phyloP scores from a whole-genome alignment of 2,329 filamentous ascomycete genomes.

The Iodosphaeria phyllophila region DNA sequence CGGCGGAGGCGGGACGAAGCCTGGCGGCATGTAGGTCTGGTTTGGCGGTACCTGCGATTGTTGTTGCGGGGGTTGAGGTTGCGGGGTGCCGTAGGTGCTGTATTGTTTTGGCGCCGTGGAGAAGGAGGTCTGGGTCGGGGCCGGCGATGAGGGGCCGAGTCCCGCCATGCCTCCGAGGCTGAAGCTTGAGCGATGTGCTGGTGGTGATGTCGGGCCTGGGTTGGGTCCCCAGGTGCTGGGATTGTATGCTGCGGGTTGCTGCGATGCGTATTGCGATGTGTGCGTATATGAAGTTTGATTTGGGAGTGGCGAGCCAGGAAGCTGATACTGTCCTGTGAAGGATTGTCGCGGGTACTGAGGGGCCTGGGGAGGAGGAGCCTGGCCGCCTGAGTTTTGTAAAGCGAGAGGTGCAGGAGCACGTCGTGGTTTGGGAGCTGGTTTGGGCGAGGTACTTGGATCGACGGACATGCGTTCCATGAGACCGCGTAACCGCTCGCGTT shows the following conservation, averaged over 20 bases:
- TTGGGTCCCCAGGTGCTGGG: conserved; percentile 40
- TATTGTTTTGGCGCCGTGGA: conserved; percentile 25
- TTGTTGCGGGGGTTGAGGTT: conserved; percentile 19
- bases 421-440: conserved; percentile 16
- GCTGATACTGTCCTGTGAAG: conserved; percentile 38
- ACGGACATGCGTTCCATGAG: conserved; percentile 95
- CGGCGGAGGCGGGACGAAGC: conserved; percentile 44
- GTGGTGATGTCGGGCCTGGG: conserved; percentile 28
- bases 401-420: conserved; percentile 22
- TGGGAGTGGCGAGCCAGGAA: conserved; percentile 35
- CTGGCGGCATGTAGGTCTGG: conserved; percentile 26
- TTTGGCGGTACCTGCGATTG: conserved; percentile 19
- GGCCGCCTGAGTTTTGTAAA: conserved; percentile 24
- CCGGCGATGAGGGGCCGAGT: conserved; percentile 30
- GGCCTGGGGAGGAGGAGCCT: conserved; percentile 17
- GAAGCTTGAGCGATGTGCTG: conserved; percentile 20
- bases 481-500: conserved; percentile 68
- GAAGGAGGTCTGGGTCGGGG: conserved; percentile 24
- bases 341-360: conserved; percentile 33
- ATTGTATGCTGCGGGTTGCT: conserved; percentile 28
- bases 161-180: conserved; percentile 12
- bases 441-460: conserved; percentile 35
- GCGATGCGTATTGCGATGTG: conserved; percentile 10
- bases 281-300: conserved; percentile 25
- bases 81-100: conserved; percentile 26